Evolutionary conservation across 495 filamentous ascomycete genomes (phyloP).

Genomic region (Oleoguttula mirabilis): DNA sequence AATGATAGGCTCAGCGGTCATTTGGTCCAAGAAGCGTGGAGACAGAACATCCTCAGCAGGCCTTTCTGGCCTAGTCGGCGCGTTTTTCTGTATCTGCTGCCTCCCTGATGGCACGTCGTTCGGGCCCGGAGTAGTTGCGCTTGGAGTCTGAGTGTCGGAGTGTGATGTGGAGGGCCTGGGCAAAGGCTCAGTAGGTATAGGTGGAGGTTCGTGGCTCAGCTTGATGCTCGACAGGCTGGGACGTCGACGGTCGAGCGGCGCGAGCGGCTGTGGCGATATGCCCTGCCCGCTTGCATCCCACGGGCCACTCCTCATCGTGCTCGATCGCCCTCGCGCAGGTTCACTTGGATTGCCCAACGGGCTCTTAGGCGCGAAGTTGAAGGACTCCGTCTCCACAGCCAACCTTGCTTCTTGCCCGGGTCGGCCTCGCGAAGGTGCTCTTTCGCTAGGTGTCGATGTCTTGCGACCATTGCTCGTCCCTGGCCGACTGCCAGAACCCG

Average conservation of each 20-base stretch:
- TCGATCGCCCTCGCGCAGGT: too few species aligned
- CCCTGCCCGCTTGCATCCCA: too few species aligned
- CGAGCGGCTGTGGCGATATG: too few species aligned
- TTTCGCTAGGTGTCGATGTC: constrained; percentile 3
- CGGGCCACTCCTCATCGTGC: too few species aligned
- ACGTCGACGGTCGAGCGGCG: constrained; percentile 9
- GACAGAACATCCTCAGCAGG: constrained; percentile 22
- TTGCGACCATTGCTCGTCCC: constrained; percentile 28
- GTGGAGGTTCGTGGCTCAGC: constrained; percentile 5
- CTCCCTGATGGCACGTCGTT: too few species aligned
- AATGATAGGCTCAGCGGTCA: constrained; percentile 16
- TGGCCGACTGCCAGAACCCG: constrained; percentile 30
- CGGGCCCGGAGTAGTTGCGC: too few species aligned
- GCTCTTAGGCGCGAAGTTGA: constrained; percentile 36
- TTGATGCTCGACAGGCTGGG: constrained; percentile 13
- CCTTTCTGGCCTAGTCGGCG: constrained; percentile 15
- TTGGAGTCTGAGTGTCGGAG: too few species aligned
- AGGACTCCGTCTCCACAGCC: constrained; percentile 28
- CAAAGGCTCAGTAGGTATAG: constrained; percentile 8
- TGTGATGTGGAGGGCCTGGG: constrained; percentile 12
- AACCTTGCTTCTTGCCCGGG: constrained; percentile 13
- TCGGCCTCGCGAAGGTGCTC: constrained; percentile 9
- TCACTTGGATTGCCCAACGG: constrained; percentile 30
- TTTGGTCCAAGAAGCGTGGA: constrained; percentile 23
- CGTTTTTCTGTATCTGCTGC: too few species aligned